Base-by-base conservation (phyloP, 2,329 filamentous ascomycete genomes). In the Domatiomyces globalis region DNA sequence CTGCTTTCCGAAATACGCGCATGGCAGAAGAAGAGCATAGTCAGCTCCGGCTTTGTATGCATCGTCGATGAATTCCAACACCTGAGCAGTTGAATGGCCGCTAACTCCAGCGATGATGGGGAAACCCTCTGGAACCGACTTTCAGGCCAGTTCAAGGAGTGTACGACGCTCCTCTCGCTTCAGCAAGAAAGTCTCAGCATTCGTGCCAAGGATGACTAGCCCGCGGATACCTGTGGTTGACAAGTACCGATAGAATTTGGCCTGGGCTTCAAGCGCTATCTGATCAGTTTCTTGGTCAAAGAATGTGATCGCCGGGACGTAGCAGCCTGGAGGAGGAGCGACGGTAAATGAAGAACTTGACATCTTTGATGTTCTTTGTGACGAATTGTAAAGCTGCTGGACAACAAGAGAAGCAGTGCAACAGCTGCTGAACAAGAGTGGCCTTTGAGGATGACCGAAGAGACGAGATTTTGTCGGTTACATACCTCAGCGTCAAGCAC, bases 41-140 rank as follows among this genome's bases (percentile, higher is more conserved):
- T 83, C 70, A 44, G 79, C 79, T 15, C 80, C 80, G 0, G 79
- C 80, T 0, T 70, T 71, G 18, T 70, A 68, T 1, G 81, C 81
- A 60, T 84, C 81, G 25, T 63, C 60, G 50, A 80, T 72, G 54
- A 74, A 75, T 62, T 82, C 75, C 1, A 81, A 70, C 2, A 78
- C 77, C 65, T 84, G 80, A 56, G 73, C 73, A 2, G 78, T 83
- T 15, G 78, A 82, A 64, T 84, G 80, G 0, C 76, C 79, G 17
- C 79, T 74, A 5, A 80, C 77, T 33, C 81, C 81, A 3, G 77
- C 78, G 71, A 81, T 81, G 61, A 83, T 70, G 27, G 78, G 78
- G 60, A 70, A 79, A 19, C 67, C 65, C 0, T 73, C 70, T 0
- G 74, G 74, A 12, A 76, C 72, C n/a, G 75, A 73, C 36, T 64